Evolutionary conservation across 768 basidiomycete species (phyloP), one percentile per base, ranked within the genome.

Genomic region (Paxillus ammoniavirescens): DNA sequence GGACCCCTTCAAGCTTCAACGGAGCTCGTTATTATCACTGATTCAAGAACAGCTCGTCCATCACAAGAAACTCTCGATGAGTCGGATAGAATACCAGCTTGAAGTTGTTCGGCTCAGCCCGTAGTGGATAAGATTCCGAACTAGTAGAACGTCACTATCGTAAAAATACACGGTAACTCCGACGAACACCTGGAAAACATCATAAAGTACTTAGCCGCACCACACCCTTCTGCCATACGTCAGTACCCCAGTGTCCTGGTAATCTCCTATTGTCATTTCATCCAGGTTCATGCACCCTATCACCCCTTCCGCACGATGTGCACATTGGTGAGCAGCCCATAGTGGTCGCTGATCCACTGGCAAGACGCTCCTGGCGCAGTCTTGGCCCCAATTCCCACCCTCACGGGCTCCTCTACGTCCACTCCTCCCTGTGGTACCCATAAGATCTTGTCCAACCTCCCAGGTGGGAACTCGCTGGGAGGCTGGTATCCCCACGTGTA

Each of bases 401-500:
- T 73, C 59, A 72, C 63, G 0, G 85, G 82, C 40, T 77, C 73
- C 6, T 80, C 79, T 35, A 89, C 74, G 47, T 73, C 73, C 51
- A 83, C 74, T 6, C 76, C 77, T 45, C 74, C 72, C 13, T 76
- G 72, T 8, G 78, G 67, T 31, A 81, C 68, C 61, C 82, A 89
- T 43, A 88, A 66, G 12, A 91, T 69, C 64, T 83, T 88, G 72
- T 91, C 89, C 58, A 90, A 64, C 50, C 89, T 70, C 3, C 70
- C 80, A 1, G 80, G 62, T 0, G 86, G 82, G 59, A 62, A 81
- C 28, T 73, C 64, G 23, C 41, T 47, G 17, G 50, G 59, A 10
- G 83, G 80, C 64, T 89, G 87, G 55, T 80, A 79, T 5, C 89
- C 89, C 89, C 89, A 91, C 0, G 89, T 91, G 54, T 73, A 71